Evolutionary conservation across 2,329 filamentous ascomycete species (phyloP).

Genomic region (Colletotrichum graminicola): DNA sequence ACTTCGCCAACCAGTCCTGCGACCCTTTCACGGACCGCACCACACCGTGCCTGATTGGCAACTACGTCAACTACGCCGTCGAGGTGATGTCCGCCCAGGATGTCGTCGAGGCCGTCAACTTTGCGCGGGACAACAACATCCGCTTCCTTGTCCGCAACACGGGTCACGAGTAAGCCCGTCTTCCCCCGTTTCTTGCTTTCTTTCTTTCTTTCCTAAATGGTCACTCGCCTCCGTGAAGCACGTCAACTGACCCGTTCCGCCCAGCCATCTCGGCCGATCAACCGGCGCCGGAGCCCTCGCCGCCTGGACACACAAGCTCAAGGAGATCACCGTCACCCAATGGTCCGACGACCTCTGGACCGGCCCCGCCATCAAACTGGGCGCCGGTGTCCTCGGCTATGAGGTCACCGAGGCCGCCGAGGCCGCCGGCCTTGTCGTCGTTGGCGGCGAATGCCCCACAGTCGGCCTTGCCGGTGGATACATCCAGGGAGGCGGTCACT

Average conservation of each 20-base stretch:
- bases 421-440: slow-evolving; percentile 48
- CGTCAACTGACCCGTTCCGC: slow-evolving; percentile 44
- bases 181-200: not conserved
- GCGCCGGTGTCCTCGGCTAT: slow-evolving; percentile 63
- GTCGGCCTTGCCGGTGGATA: slow-evolving; percentile 72
- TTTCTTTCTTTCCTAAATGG: slow-evolving; percentile 40
- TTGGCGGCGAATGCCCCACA: slow-evolving; percentile 63
- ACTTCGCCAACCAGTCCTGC: slow-evolving; percentile 54
- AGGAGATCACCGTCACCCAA: slow-evolving; percentile 56
- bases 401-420: slow-evolving; percentile 52
- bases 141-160: slow-evolving; percentile 53
- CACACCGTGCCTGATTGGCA: slow-evolving; percentile 57
- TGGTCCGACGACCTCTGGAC: slow-evolving; percentile 57
- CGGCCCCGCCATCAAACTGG: slow-evolving; percentile 65
- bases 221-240: slow-evolving; percentile 1
- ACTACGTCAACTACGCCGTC: slow-evolving; percentile 56
- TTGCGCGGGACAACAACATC: slow-evolving; percentile 54
- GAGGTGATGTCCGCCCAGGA: slow-evolving; percentile 49
- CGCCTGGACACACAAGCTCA: slow-evolving; percentile 56
- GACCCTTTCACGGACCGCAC: slow-evolving; percentile 54
- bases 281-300: slow-evolving; percentile 56
- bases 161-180: slow-evolving; percentile 47
- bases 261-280: slow-evolving; percentile 53
- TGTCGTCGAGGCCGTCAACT: slow-evolving; percentile 51
- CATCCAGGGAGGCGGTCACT: slow-evolving; percentile 71